Base-by-base conservation (phyloP, 805 yeast genomes). In the Schwanniomyces occidentalis region DNA sequence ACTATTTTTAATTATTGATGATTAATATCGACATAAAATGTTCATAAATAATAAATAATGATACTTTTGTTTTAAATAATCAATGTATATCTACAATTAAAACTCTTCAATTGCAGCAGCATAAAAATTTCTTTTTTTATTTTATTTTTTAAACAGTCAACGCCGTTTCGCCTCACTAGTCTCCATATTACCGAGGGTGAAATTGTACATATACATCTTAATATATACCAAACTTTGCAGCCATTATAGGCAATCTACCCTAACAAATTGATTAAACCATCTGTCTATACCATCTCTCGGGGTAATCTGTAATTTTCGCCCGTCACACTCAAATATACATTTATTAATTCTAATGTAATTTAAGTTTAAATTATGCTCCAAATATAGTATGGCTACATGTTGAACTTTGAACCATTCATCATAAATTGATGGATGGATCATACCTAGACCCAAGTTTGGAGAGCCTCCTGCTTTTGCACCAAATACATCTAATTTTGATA, bases 331-430 rank as follows among this genome's bases (percentile, higher is more conserved):
- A 55, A 77, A 78, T 10, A 78, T 46, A 42, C 76, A 71, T 21
- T 61, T 58, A 49, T 76, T 75, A 24, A 78, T 67, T 39, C 75
- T 63, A 13, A 78, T 61, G 42, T 72, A 76, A 31, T 48, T 33
- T 20, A 78, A 44, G 2, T 34, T 23, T 0, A 23, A 24, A 39
- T 60, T 65, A 7, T 46, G 36, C 14, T 58, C 40, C 20, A 58
- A 45, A 35, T 73, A 66, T 5, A 63, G 56, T 25, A 58, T 41
- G 1, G 81, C 83, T 6, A 75, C 69, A 43, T 74, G 78, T 44
- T 74, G 78, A 2, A 77, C 76, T 36, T 75, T 63, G 40, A 65
- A 64, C 82, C 82, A 77, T 39, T 72, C 74, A 49, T 78, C 83
- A 48, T 66, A 69, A 3, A 78, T 61, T 4, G 76, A 74, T 8